Percentiles rank a stretch among this genome's conserved stretches.
Evolutionary conservation across 768 basidiomycete species (phyloP).

Genomic region (Favolaschia claudopus): DNA sequence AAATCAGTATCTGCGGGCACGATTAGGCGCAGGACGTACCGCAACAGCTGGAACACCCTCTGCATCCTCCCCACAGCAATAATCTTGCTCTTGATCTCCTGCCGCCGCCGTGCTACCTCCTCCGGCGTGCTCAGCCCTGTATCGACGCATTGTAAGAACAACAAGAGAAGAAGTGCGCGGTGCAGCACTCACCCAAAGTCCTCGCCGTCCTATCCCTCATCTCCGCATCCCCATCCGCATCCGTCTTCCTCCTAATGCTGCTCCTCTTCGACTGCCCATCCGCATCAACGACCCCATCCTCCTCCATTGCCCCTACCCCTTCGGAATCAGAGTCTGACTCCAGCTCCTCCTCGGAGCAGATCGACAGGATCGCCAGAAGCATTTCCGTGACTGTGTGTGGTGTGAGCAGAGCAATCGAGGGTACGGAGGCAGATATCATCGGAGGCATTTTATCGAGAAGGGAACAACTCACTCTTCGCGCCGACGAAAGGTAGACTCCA

Average conservation of each 20-base stretch:
- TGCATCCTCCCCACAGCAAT: constrained; percentile 93
- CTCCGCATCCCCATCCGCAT: constrained; percentile 31
- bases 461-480: constrained; percentile 79
- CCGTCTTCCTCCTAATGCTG: too few relatives aligned
- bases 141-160: too few relatives aligned
- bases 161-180: too few relatives aligned
- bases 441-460: constrained; percentile 2
- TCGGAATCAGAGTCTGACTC: constrained; percentile 50
- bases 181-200: too few relatives aligned
- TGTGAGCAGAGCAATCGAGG: too few relatives aligned
- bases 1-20: background rate
- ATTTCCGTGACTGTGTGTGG: constrained; percentile 86
- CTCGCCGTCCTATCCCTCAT: constrained; percentile 36
- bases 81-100: constrained; percentile 93
- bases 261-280: constrained; percentile 37
- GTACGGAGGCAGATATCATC: too few relatives aligned
- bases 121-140: constrained; percentile 41
- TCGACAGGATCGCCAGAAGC: constrained; percentile 92
- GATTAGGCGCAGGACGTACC: constrained; percentile 58
- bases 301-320: too few relatives aligned
- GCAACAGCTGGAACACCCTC: constrained; percentile 85
- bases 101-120: constrained; percentile 61
- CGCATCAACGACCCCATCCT: constrained; percentile 36
- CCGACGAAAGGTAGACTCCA: constrained; percentile 98
- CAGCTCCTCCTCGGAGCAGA: constrained; percentile 94